These are phyloP conservation scores for Zoysia japonica DNA, from an alignment of 176 grass and related monocot genomes.

Conservation along the genomic window DNA sequence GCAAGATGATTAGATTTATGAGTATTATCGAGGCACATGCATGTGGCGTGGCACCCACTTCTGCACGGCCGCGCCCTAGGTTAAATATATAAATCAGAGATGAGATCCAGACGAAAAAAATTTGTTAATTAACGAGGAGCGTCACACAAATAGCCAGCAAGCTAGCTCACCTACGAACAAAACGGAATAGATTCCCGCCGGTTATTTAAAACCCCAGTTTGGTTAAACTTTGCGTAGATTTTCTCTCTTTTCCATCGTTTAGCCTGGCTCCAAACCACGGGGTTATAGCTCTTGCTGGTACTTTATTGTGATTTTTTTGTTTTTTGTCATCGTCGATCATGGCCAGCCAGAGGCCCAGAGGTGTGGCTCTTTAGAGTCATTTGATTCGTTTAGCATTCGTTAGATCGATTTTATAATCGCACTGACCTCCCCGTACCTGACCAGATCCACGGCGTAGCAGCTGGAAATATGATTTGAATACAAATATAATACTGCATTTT, in stretches of 20 bases:
- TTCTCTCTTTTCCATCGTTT: not conserved
- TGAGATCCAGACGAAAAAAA: not conserved
- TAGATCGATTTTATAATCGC: not conserved
- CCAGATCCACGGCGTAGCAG: conserved; percentile 1
- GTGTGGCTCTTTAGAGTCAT: not conserved
- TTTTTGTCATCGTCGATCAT: not conserved
- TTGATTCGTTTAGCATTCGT: conserved; percentile 4
- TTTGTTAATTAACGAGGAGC: not conserved
- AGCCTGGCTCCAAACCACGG: conserved; percentile 4
- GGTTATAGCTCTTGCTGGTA: not conserved
- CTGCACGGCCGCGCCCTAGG: not conserved
- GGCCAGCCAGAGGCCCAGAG: not conserved
- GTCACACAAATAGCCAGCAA: not conserved
- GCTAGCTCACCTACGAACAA: not conserved
- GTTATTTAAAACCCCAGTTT: not conserved
- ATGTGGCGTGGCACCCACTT: conserved; percentile 16
- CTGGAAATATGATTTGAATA: conserved; percentile 3
- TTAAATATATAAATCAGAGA: not conserved
- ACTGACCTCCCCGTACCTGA: not conserved
- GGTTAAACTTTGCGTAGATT: not conserved
- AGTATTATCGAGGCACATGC: not conserved
- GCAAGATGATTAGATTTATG: not conserved
- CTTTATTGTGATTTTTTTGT: conserved; percentile 1
- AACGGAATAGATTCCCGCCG: not conserved
- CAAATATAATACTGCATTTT: not conserved